Evolutionary conservation across 1,139 yeast species (phyloP).

Genomic region (Kodamaea suecica): DNA sequence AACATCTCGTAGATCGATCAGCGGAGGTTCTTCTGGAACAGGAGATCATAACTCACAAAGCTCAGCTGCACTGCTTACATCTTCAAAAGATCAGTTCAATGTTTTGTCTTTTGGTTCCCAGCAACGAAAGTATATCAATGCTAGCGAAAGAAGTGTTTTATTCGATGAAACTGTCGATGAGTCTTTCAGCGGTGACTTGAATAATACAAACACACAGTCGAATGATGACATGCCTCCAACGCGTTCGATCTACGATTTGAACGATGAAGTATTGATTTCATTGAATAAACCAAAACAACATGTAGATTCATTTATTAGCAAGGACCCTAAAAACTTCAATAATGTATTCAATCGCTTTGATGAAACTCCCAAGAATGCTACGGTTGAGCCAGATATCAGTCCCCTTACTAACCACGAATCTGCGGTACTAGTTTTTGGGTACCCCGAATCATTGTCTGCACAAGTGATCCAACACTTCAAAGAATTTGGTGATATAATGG

Average conservation of each 20-base stretch:
- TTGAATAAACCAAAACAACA: conserved; percentile 33
- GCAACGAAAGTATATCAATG: conserved; percentile 20
- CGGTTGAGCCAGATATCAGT: conserved; percentile 15
- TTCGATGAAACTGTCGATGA: conserved; percentile 18
- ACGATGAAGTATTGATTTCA: conserved; percentile 38
- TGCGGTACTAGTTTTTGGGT: conserved; percentile 85
- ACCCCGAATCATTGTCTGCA: conserved; percentile 70
- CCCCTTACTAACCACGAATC: conserved; percentile 41
- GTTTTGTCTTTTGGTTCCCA: conserved; percentile 39
- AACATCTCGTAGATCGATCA: conserved; percentile 6
- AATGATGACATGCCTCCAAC: conserved; percentile 57
- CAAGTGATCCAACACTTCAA: conserved; percentile 71
- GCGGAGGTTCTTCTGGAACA: conserved; percentile 6
- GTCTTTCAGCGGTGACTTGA: conserved; percentile 29
- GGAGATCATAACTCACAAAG: conserved; percentile 7
- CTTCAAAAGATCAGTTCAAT: conserved; percentile 30
- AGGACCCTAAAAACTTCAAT: conserved; percentile 45
- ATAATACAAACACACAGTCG: conserved; percentile 10
- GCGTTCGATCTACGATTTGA: conserved; percentile 56
- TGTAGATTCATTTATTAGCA: conserved; percentile 37
- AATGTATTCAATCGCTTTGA: conserved; percentile 44
- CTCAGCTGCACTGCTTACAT: conserved; percentile 11
- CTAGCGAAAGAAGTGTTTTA: conserved; percentile 10
- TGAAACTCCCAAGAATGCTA: conserved; percentile 6
- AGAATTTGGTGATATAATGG: conserved; percentile 77